Evolutionary conservation across 2,329 filamentous ascomycete species (phyloP).

Genomic region (Paracoccidioides brasiliensis): DNA sequence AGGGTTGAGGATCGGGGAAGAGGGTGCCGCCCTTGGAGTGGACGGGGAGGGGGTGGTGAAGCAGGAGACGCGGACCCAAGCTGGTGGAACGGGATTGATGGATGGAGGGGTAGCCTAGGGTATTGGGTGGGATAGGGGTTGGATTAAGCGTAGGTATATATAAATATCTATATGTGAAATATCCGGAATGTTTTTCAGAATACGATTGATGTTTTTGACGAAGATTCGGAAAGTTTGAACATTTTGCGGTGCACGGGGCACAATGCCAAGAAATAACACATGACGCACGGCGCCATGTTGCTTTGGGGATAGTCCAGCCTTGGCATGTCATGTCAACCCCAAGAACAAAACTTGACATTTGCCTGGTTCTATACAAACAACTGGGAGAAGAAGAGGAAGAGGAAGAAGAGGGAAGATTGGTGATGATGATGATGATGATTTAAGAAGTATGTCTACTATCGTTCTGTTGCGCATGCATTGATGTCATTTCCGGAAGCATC

Average conservation of each 20-base stretch:
- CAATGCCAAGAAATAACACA: background rate
- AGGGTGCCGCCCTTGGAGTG: background rate
- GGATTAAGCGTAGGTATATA: background rate
- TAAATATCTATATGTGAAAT: too few species aligned
- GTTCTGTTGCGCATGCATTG: too few species aligned
- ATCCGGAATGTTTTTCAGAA: too few species aligned
- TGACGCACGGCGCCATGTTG: background rate
- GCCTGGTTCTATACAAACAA: background rate
- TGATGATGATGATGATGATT: too few species aligned
- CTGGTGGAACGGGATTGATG: too few species aligned
- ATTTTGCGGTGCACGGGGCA: background rate
- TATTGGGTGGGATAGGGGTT: background rate
- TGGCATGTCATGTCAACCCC: background rate
- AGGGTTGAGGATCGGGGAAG: constrained; percentile 10
- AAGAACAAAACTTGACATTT: background rate
- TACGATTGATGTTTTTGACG: background rate
- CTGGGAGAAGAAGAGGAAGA: too few species aligned
- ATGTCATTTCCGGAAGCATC: too few species aligned
- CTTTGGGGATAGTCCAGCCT: background rate
- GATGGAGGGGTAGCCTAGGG: too few species aligned
- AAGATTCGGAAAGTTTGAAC: background rate
- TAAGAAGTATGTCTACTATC: too few species aligned
- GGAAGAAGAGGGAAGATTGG: too few species aligned
- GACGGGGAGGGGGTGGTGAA: background rate
- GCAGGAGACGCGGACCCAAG: background rate